Evolutionary conservation across 768 basidiomycete species (phyloP), one percentile per base, ranked within the genome.

Genomic region (Boletellus sp.): DNA sequence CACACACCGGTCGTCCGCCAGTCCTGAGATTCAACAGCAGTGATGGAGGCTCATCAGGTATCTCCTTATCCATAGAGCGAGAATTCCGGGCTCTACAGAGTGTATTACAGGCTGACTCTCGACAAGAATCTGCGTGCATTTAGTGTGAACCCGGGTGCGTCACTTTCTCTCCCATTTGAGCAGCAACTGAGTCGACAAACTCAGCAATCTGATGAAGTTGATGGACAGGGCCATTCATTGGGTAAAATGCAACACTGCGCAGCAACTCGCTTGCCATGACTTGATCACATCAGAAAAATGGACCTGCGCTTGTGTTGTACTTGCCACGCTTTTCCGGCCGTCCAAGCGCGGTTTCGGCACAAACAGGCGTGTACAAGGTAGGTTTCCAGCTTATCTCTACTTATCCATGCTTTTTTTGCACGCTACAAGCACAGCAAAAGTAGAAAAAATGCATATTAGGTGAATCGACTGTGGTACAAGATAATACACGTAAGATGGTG

Each of bases 21-120:
- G 40, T 38, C 19, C 15, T 1, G 28, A 48, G 11, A 6, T 35
- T n/a, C 39, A 17, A 49, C 6, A 1, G 19, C 13, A 39, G 15
- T 66, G 58, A 31, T 6, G 5, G 28, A 0, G 28, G 8, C 43
- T 59, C 17, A 42, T 68, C 28, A 1, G 31, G 0, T 1, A 22
- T 38, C 44, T 66, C 28, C 55, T 51, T 26, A 42, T 66, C 7
- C 44, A 64, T 32, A 66, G n/a, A 36, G 64, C 66, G 37, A 48
- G 48, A 23, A 11, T 24, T 20, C 2, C 13, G 44, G 13, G 9
- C 28, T 35, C 48, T 4, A 16, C 10, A 2, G 17, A 32, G 12
- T 31, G 22, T 19, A n/a, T n/a, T 3, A n/a, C 37, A 26, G 20
- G 26, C 48, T 61, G 47, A 65, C 46, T 7, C 15, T 10, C 28